phyloP scores from a whole-genome alignment of 1,284 basidiomycete species.

The Moesziomyces sp. region DNA sequence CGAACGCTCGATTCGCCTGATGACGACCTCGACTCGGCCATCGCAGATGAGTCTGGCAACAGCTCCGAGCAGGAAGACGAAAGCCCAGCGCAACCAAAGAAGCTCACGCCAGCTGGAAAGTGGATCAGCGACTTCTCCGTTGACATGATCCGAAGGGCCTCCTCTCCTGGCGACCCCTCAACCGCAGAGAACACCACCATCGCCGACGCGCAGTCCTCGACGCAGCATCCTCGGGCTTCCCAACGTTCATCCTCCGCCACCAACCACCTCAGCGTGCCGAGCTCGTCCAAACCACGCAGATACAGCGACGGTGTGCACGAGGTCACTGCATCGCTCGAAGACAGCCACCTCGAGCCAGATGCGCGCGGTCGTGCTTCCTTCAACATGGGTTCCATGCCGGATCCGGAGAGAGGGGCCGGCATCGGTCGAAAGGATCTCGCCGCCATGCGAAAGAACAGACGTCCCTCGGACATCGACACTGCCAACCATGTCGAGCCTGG shows the following conservation, averaged over 20 bases:
- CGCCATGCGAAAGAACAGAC: conserved; percentile 32
- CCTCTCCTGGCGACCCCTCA: conserved; percentile 5
- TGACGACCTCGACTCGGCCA: conserved; percentile 25
- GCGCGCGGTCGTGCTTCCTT: conserved; percentile 27
- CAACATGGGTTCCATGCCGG: conserved; percentile 7
- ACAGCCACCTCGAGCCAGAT: conserved; percentile 4
- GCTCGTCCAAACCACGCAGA: conserved; percentile 28
- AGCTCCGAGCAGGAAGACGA: conserved; percentile 30
- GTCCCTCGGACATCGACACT: conserved; percentile 8
- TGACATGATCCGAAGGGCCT: conserved; percentile 36
- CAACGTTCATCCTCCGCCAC: not conserved
- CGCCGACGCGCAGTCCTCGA: not conserved
- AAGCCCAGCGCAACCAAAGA: not conserved
- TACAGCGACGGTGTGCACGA: conserved; percentile 25
- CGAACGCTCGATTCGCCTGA: conserved; percentile 11
- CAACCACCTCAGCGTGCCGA: conserved; percentile 13
- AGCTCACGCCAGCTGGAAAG: conserved; percentile 41
- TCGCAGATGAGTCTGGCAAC: conserved; percentile 43
- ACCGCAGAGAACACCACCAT: not conserved
- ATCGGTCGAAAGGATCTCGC: conserved; percentile 59
- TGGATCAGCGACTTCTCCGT: conserved; percentile 49
- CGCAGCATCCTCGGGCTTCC: not conserved
- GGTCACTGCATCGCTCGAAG: conserved; percentile 9
- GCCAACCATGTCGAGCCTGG: not conserved
- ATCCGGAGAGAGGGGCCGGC: conserved; percentile 34